phyloP scores from a whole-genome alignment of 345 rosid species.

The Eucalyptus regnans region DNA sequence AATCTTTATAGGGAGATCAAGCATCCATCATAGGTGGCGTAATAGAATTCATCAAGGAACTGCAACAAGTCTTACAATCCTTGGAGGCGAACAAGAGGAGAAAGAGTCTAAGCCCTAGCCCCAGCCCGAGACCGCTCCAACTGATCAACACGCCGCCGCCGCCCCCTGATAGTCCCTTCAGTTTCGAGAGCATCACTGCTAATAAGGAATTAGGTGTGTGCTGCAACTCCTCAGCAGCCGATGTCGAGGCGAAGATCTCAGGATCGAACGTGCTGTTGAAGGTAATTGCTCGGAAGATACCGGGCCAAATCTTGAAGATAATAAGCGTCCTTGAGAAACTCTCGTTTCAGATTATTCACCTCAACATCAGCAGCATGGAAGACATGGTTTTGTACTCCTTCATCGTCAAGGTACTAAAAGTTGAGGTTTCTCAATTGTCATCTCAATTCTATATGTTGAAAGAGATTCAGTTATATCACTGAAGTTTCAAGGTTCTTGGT shows the following conservation, averaged over 20 bases:
- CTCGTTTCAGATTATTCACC: conserved; percentile 67
- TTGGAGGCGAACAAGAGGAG: conserved; percentile 83
- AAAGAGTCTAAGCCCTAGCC: conserved; percentile 58
- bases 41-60: conserved; percentile 81
- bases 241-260: conserved; percentile 82
- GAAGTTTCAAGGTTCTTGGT: background rate
- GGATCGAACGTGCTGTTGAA: conserved; percentile 76
- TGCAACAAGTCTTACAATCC: conserved; percentile 71
- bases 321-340: conserved; percentile 63
- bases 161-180: conserved; percentile 4
- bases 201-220: conserved; percentile 29
- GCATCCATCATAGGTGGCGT: conserved; percentile 94
- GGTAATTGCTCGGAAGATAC: conserved; percentile 35
- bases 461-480: background rate
- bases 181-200: background rate
- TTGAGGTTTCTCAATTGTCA: background rate
- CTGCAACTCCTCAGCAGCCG: conserved; percentile 81
- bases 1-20: conserved; percentile 64
- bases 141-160: background rate
- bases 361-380: conserved; percentile 87
- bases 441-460: background rate
- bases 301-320: conserved; percentile 68
- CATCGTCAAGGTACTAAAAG: conserved; percentile 53
- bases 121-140: conserved; percentile 21
- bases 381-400: conserved; percentile 86